phyloP scores from a whole-genome alignment of 169 alveolate species.

The Nephromyces sp. region DNA sequence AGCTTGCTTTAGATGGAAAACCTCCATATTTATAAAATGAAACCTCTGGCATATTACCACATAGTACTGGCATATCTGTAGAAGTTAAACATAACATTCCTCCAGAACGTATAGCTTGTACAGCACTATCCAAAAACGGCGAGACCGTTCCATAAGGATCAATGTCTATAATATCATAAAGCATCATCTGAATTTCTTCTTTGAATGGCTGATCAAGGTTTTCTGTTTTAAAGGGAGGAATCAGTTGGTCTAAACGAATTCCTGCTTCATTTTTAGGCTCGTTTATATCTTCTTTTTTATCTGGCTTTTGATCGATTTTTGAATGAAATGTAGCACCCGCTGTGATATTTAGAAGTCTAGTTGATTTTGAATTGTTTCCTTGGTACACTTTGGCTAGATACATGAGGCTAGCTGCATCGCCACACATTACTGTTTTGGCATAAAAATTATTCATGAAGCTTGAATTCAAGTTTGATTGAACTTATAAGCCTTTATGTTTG shows the following conservation, averaged over 20 bases:
- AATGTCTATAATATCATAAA: constrained; percentile 71
- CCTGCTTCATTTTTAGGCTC: neutral
- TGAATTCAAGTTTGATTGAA: no score
- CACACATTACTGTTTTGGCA: no score
- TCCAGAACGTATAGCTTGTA: constrained; percentile 53
- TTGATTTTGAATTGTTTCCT: neutral
- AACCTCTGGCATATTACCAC: constrained; percentile 77
- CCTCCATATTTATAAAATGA: constrained; percentile 80
- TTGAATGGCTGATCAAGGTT: neutral
- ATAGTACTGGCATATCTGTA: constrained; percentile 82
- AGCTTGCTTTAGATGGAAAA: constrained; percentile 60
- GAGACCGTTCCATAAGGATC: constrained; percentile 88
- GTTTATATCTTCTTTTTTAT: neutral
- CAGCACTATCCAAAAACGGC: constrained; percentile 76
- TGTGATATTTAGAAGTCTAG: neutral
- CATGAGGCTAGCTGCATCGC: no score
- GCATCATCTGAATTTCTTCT: neutral
- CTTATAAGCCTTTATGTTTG: no score
- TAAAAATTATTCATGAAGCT: no score
- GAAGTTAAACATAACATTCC: constrained; percentile 75
- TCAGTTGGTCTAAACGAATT: neutral
- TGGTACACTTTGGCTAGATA: no score
- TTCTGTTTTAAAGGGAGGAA: neutral
- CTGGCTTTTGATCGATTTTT: neutral
- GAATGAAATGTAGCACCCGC: neutral